Evolutionary conservation across 75 land plant genomes (phyloP).

Genomic region (Gnetum montanum): DNA sequence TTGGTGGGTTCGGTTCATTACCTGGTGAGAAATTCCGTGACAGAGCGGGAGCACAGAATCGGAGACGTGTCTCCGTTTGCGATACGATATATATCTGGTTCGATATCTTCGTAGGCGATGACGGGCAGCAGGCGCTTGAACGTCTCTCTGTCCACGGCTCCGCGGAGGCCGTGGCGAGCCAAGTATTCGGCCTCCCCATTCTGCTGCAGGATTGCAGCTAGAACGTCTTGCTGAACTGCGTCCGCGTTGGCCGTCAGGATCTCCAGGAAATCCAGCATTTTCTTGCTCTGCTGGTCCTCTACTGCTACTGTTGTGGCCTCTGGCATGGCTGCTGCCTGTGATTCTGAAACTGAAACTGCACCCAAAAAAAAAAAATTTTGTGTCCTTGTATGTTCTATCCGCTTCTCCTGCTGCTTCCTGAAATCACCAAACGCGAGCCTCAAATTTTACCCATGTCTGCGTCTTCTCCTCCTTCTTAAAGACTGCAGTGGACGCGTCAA

Average conservation of each 20-base stretch:
- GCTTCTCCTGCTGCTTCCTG: no score
- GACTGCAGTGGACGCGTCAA: no score
- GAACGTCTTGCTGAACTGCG: conserved; percentile 9
- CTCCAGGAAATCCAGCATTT: conserved; percentile 1
- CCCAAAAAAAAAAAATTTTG: no score
- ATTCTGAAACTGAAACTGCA: no score
- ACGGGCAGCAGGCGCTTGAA: conserved; percentile 50
- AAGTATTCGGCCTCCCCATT: conserved; percentile 26
- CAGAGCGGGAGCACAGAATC: conserved; percentile 52
- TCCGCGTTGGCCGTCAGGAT: conserved; percentile 3
- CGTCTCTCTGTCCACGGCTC: conserved; percentile 18
- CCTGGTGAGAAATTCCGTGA: conserved; percentile 75
- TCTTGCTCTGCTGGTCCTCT: neutral
- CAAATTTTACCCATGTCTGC: no score
- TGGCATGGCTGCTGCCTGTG: no score
- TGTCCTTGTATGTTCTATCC: no score
- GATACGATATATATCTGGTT: conserved; percentile 59
- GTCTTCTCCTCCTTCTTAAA: no score
- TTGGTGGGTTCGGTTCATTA: no score
- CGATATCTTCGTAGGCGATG: conserved; percentile 45
- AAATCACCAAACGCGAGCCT: no score
- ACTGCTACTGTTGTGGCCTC: no score
- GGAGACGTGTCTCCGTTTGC: conserved; percentile 73
- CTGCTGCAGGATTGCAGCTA: conserved; percentile 10
- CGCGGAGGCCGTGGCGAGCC: conserved; percentile 16